Base-by-base conservation (phyloP, 1,139 yeast species). In the Candida anutae region DNA sequence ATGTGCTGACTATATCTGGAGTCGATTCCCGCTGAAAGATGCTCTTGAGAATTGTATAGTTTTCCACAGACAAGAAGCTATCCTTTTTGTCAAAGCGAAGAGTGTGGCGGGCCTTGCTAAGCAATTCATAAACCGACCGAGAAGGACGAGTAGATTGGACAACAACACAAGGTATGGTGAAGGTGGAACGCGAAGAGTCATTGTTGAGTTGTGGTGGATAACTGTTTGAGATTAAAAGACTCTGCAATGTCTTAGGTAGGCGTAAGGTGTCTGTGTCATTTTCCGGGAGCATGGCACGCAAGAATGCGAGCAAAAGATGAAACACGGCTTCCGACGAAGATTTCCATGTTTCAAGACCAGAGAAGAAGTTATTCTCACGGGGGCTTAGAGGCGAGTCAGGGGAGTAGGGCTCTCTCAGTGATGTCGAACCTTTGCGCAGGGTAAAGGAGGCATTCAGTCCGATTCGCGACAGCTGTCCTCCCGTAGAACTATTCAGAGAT, bases 271-370 rank as follows among this genome's bases (percentile, higher is more conserved):
- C 73, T 31, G 67, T 66, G 33, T 74, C 69, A 33, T 67, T 74
- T 24, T 74, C 75, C 0, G 88, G 88, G 10, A 81, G 64, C 78
- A 84, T 78, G 13, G 94, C 77, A 37, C 94, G 68, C 33, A 87
- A 55, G 44, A 85, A 87, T 3, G 95, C 73, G 18, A 84, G 54
- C 19, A 85, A 62, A 24, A 87, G 53, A 50, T 87, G 96, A 45
- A 83, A 82, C 53, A 84, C 71, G 0, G 95, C 95, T 45, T 82
- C 87, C 5, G 94, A 78, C 2, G 88, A 84, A 2, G 81, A 74
- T 28, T 76, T 61, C 95, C 95, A 85, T 28, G 72, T 69, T 22
- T 74, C 73, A 28, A 85, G 52, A 2, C 95, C 95, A 37, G 82
- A 78, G 22, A 70, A 68, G 46, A 82, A 84, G 21, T 62, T 62